These are phyloP conservation scores for Trametes cubensis DNA, from an alignment of 768 basidiomycete species.

Conservation along the genomic window DNA sequence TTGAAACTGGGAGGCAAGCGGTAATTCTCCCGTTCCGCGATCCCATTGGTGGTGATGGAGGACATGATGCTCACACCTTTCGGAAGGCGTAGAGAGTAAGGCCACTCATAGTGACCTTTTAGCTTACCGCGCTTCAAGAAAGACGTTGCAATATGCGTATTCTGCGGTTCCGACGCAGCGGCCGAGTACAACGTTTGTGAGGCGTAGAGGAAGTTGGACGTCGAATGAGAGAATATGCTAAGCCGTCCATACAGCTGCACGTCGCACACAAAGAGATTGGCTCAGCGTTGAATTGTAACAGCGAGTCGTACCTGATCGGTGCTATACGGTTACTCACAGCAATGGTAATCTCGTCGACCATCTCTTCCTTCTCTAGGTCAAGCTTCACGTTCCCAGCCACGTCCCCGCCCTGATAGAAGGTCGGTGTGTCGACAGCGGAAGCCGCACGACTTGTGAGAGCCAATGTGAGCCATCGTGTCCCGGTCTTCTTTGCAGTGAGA, in stretches of 20 bases:
- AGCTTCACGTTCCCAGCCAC: slow-evolving; percentile 10
- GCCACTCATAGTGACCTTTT: slow-evolving; percentile 23
- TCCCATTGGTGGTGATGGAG: background rate
- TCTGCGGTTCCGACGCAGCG: background rate
- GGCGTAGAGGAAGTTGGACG: slow-evolving; percentile 19
- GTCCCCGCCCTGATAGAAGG: slow-evolving; percentile 14
- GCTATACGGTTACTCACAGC: slow-evolving; percentile 9
- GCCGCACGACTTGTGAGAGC: slow-evolving; percentile 12
- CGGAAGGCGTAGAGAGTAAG: slow-evolving; percentile 27
- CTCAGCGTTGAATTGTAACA: background rate
- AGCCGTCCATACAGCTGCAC: slow-evolving; percentile 17
- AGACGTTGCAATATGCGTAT: background rate
- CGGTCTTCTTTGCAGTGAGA: slow-evolving; percentile 15
- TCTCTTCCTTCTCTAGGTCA: slow-evolving; percentile 16
- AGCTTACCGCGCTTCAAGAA: slow-evolving; percentile 22
- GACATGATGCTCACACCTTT: slow-evolving; percentile 21
- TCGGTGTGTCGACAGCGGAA: background rate
- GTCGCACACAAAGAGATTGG: background rate
- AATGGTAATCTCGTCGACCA: slow-evolving; percentile 12
- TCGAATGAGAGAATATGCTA: slow-evolving; percentile 12
- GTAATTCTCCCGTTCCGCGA: slow-evolving; percentile 16
- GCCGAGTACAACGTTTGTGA: slow-evolving; percentile 19
- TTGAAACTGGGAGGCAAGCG: slow-evolving; percentile 28
- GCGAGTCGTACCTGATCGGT: background rate
- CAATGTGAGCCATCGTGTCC: slow-evolving; percentile 17